These are phyloP conservation scores for Plantago ovata DNA, from an alignment of 257 asterid species.

Conservation along the genomic window DNA sequence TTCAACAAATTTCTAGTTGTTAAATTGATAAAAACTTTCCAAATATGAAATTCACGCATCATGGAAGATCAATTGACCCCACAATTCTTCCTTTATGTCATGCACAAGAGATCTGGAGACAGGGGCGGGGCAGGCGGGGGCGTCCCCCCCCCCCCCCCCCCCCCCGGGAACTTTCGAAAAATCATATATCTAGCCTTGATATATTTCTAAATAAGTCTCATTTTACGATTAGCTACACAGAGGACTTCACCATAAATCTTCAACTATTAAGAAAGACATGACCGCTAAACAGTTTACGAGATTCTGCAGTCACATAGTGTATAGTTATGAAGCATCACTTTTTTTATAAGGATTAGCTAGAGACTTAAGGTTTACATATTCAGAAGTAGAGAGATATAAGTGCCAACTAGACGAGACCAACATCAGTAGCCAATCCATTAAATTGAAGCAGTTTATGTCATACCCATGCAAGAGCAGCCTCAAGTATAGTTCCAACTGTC, in stretches of 20 bases:
- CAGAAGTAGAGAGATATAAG: neutral
- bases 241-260: neutral
- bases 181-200: neutral
- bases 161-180: no score
- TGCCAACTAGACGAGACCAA: neutral
- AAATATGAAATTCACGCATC: neutral
- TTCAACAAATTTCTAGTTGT: slow-evolving; percentile 1
- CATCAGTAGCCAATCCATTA: neutral
- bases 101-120: no score
- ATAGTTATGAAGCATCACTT: neutral
- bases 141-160: no score
- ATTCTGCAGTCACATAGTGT: neutral
- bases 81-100: slow-evolving; percentile 14
- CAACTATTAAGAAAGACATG: neutral
- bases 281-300: no score
- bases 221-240: neutral
- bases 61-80: neutral
- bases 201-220: neutral
- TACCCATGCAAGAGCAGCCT: slow-evolving; percentile 60
- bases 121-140: no score
- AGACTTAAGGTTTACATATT: neutral
- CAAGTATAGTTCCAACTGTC: slow-evolving; percentile 49
- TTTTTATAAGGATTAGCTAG: neutral
- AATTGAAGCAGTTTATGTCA: slow-evolving; percentile 12
- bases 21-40: slow-evolving; percentile 4